These are phyloP conservation scores for Stygiomarasmius scandens DNA, from an alignment of 1,284 basidiomycete genomes.

Conservation along the genomic window DNA sequence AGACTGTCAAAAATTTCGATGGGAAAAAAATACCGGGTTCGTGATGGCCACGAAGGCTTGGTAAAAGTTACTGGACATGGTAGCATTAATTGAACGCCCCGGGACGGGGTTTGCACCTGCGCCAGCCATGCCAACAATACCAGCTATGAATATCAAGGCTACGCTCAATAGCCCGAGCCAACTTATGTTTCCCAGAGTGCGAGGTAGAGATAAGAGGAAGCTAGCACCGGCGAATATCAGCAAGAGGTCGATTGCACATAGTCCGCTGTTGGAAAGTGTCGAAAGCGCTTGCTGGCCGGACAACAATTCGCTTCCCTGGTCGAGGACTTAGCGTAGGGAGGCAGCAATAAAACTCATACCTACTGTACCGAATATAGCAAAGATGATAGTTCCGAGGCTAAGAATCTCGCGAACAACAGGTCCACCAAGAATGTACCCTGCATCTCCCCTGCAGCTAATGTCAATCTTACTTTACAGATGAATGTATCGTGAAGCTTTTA, in stretches of 20 bases:
- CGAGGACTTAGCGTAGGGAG: background rate
- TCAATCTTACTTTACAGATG: too few relatives aligned
- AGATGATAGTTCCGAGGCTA: slow-evolving; percentile 51
- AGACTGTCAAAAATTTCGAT: background rate
- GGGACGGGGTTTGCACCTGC: slow-evolving; percentile 51
- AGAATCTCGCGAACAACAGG: slow-evolving; percentile 51
- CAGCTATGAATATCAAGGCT: slow-evolving; percentile 43
- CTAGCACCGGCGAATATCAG: slow-evolving; percentile 48
- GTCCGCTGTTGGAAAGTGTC: slow-evolving; percentile 47
- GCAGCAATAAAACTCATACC: slow-evolving; percentile 15
- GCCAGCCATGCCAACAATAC: slow-evolving; percentile 52
- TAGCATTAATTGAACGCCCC: slow-evolving; percentile 41
- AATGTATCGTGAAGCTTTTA: too few relatives aligned
- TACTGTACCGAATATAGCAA: slow-evolving; percentile 50
- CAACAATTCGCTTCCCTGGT: slow-evolving; percentile 50
- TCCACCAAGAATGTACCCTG: slow-evolving; percentile 55
- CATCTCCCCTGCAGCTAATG: slow-evolving; percentile 44
- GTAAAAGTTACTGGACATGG: slow-evolving; percentile 46
- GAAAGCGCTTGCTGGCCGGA: slow-evolving; percentile 56
- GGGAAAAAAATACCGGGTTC: slow-evolving; percentile 43
- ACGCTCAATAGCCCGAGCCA: slow-evolving; percentile 50
- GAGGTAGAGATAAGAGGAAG: slow-evolving; percentile 48
- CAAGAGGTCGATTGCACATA: slow-evolving; percentile 47
- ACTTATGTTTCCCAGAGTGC: slow-evolving; percentile 48
- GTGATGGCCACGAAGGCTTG: slow-evolving; percentile 57